These are phyloP conservation scores for Musa balbisiana DNA, from an alignment of 202 grass and related monocot species.

Conservation along the genomic window DNA sequence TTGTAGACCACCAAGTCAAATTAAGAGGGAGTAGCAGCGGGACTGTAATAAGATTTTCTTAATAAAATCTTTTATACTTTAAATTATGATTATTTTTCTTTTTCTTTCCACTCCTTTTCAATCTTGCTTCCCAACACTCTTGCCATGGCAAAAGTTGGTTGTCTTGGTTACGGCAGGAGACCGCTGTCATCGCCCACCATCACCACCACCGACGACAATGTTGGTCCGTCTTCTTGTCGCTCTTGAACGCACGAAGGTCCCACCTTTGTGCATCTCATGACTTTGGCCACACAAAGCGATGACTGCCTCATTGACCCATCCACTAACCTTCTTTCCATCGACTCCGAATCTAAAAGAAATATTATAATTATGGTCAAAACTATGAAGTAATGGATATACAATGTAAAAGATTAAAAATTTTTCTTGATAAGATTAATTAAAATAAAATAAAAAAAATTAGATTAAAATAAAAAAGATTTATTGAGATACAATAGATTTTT, in stretches of 20 bases:
- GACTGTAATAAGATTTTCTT: too few relatives aligned
- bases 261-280: constrained; percentile 37
- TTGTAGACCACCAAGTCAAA: too few relatives aligned
- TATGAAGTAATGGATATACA: neutral
- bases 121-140: neutral
- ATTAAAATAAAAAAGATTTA: too few relatives aligned
- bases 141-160: constrained; percentile 38
- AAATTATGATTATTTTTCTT: too few relatives aligned
- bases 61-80: too few relatives aligned
- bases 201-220: constrained; percentile 39
- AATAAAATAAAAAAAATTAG: too few relatives aligned
- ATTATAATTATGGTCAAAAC: neutral
- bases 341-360: constrained; percentile 31
- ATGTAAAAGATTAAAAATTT: neutral
- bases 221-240: constrained; percentile 39
- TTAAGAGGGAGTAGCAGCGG: too few relatives aligned
- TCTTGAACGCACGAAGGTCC: constrained; percentile 52
- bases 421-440: too few relatives aligned
- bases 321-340: constrained; percentile 30
- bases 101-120: too few relatives aligned
- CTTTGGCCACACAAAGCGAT: constrained; percentile 23
- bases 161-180: constrained; percentile 32
- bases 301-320: constrained; percentile 24
- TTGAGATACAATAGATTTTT: too few relatives aligned
- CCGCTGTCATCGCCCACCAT: constrained; percentile 31